Percentiles rank a stretch among this genome's conserved stretches.
phyloP scores from a whole-genome alignment of 23 red algal genomes.

The Cyanidiococcus yangmingshanensis region DNA sequence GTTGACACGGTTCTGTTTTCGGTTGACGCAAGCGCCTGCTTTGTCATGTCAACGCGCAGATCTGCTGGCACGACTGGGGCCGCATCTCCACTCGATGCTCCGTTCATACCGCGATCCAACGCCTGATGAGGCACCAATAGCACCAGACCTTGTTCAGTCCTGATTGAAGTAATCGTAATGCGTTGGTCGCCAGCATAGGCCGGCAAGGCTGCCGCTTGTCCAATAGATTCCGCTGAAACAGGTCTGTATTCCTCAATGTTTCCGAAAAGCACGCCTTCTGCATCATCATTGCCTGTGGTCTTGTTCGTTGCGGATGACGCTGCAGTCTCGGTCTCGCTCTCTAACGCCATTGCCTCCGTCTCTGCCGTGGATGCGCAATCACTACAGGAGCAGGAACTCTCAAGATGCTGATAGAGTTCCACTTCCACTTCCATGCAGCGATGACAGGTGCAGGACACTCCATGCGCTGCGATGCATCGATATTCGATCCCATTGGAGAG shows the following conservation, averaged over 20 bases:
- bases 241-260: constrained; percentile 8
- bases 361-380: neutral
- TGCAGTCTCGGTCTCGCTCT: neutral
- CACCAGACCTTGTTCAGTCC: neutral
- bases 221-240: neutral
- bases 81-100: neutral
- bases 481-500: neutral
- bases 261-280: constrained; percentile 11
- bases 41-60: neutral
- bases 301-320: neutral
- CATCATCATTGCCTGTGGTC: neutral
- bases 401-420: neutral
- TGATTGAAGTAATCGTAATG: constrained; percentile 12
- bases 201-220: neutral
- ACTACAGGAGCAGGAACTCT: neutral
- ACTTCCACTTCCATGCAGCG: neutral
- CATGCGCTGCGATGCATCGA: constrained; percentile 5
- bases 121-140: neutral
- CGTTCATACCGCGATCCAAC: neutral
- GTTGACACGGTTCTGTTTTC: neutral
- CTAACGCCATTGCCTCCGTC: neutral
- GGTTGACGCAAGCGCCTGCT: neutral
- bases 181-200: neutral
- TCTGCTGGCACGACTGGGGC: neutral
- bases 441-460: neutral